Evolutionary conservation across 139 green algal species (phyloP).

Genomic region (Tetradesmus lagerheimii): DNA sequence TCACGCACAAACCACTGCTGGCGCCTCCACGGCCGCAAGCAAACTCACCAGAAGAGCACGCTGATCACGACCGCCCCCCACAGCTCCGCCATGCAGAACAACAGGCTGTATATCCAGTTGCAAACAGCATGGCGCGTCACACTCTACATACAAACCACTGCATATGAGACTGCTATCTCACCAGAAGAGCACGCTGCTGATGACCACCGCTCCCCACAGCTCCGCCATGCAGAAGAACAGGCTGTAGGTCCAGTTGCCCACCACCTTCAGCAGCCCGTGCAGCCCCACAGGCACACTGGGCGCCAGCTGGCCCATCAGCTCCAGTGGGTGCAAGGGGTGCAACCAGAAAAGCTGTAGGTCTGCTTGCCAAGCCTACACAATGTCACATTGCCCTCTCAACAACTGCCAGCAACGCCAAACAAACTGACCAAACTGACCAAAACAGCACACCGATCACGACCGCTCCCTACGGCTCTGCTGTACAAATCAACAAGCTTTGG

Average conservation of each 20-base stretch:
- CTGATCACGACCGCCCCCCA: slow-evolving; percentile 89
- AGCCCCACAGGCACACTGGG: slow-evolving; percentile 61
- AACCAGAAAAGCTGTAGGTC: no score
- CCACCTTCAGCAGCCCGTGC: slow-evolving; percentile 77
- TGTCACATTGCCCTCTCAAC: no score
- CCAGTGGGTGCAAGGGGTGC: slow-evolving; percentile 83
- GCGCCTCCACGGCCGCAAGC: no score
- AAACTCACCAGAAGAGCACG: slow-evolving; percentile 87
- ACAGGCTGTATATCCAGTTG: slow-evolving; percentile 89
- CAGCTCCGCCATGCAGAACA: slow-evolving; percentile 89
- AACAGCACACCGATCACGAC: no score
- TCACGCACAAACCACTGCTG: no score
- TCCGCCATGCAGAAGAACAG: slow-evolving; percentile 90
- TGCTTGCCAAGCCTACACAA: no score
- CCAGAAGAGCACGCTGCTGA: slow-evolving; percentile 93
- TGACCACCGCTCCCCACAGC: slow-evolving; percentile 90
- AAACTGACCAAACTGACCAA: no score
- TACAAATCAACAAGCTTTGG: no score
- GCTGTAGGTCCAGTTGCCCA: slow-evolving; percentile 88
- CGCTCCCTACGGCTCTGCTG: no score
- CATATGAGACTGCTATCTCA: no score
- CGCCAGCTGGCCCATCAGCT: slow-evolving; percentile 60
- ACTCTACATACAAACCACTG: no score
- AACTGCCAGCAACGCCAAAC: no score
- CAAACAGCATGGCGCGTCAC: slow-evolving; percentile 77